Conservation (phyloP, 2,329 filamentous ascomycete species). For the Beauveria australis region DNA sequence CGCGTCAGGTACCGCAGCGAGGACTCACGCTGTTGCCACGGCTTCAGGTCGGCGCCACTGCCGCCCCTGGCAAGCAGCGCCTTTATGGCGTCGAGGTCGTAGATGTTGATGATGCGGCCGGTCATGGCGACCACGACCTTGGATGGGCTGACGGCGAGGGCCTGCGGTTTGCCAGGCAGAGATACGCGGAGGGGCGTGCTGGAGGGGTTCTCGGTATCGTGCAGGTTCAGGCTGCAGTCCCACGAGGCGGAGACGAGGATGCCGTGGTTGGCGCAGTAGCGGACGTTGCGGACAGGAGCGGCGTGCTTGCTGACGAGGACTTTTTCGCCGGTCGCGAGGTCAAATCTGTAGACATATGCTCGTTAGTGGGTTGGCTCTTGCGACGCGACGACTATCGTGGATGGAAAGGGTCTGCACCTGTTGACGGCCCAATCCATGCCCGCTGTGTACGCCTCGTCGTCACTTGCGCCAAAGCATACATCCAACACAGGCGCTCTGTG, state of each 20-base stretch:
- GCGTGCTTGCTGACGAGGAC: constrained; percentile 70
- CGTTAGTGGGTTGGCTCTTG: neutral
- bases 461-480: constrained; percentile 78
- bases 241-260: constrained; percentile 86
- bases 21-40: constrained; percentile 90
- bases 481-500: constrained; percentile 82
- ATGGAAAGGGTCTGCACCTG: constrained; percentile 40
- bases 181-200: constrained; percentile 54
- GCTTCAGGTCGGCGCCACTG: constrained; percentile 48
- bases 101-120: constrained; percentile 86
- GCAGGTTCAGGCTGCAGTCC: constrained; percentile 85
- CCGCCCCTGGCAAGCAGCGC: constrained; percentile 39
- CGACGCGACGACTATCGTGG: neutral
- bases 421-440: constrained; percentile 83
- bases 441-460: constrained; percentile 76
- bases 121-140: constrained; percentile 96
- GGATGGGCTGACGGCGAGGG: constrained; percentile 64
- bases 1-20: constrained; percentile 94
- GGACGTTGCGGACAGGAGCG: constrained; percentile 72
- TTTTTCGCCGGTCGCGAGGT: constrained; percentile 64
- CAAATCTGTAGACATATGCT: constrained; percentile 36
- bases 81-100: constrained; percentile 67
- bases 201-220: constrained; percentile 50
- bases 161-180: constrained; percentile 83
- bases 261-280: constrained; percentile 68